Evolutionary conservation across 2,329 filamentous ascomycete species (phyloP), one percentile per base, ranked within the genome.

Genomic region (Ophiocordyceps unilateralis): DNA sequence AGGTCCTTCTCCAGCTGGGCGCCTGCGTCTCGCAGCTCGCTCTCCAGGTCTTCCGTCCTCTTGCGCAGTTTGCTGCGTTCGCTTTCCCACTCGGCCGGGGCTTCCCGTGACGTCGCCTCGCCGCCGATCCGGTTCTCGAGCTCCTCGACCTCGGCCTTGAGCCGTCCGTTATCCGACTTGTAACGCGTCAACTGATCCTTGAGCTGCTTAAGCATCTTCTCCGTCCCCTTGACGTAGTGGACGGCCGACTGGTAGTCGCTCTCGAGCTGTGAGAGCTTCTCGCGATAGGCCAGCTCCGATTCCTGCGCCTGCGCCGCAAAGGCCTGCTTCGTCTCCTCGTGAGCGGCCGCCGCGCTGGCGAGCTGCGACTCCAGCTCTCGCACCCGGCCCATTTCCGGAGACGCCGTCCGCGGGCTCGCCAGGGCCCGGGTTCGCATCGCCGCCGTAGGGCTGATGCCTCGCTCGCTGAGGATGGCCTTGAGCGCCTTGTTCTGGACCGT

Each of bases 151-250:
- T 95, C 86, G 40, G 78, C 74, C 60, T 91, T 88, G 36, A 98
- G 69, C 46, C 83, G 82, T 17, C 71, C 67, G 55, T 95, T 95
- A 47, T 91, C 83, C 12, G 77, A 65, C 70, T 96, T 96, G 64
- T 93, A 91, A 45, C 87, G 84, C 43, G 82, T 72, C n/a, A 98
- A 70, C 63, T 98, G 91, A 55, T 95, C 87, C 67, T 96, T 96
- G 72, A 98, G 89, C 61, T 93, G 89, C 62, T 91, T 88, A 41
- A 98, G 75, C 87, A 98, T 95, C 72, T 95, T 96, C 63, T 98
- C 91, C 1, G 91, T 96, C 45, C 91, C 91, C 62, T 94, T 93
- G 51, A 98, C 85, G 56, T 98, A 98, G 61, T 95, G 91, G 41
- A 96, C 88, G 15, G 91, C 89, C 37, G 91, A 94, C 61, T 95